These are phyloP conservation scores for Pilatotrama ljubarskyi DNA, from an alignment of 768 basidiomycete genomes.

Conservation along the genomic window DNA sequence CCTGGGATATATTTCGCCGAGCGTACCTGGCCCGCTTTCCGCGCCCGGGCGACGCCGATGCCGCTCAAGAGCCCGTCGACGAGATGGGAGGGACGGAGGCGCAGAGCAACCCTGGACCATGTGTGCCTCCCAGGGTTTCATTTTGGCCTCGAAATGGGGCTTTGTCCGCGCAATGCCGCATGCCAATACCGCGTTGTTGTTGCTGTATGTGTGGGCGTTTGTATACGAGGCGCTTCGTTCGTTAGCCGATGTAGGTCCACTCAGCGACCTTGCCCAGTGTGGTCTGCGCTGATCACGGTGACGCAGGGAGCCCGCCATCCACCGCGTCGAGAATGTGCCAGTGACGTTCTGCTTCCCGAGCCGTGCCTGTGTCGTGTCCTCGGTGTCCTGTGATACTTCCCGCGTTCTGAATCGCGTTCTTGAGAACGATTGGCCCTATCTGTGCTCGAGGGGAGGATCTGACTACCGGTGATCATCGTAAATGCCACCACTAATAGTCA, in stretches of 20 bases:
- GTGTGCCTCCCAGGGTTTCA: background rate
- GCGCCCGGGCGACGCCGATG: background rate
- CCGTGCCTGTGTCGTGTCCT: background rate
- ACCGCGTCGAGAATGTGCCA: background rate
- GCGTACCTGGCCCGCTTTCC: constrained; percentile 10
- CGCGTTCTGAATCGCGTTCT: background rate
- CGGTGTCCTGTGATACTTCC: constrained; percentile 2
- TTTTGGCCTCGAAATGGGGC: background rate
- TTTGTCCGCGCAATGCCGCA: background rate
- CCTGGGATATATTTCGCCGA: constrained; percentile 16
- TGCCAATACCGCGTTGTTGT: too few relatives aligned
- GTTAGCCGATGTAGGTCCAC: background rate
- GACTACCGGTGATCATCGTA: constrained; percentile 12
- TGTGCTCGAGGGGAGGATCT: constrained; percentile 8
- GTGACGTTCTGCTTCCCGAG: background rate
- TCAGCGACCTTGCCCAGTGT: background rate
- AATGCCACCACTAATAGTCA: background rate
- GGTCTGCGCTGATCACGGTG: constrained; percentile 11
- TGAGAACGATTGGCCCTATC: constrained; percentile 4
- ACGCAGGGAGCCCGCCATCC: background rate
- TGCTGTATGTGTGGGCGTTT: background rate
- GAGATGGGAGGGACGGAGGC: background rate
- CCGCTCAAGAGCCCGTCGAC: background rate
- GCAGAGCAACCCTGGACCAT: background rate
- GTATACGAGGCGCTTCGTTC: background rate